Evolutionary conservation across 345 rosid species (phyloP).

Genomic region (Turritis glabra): DNA sequence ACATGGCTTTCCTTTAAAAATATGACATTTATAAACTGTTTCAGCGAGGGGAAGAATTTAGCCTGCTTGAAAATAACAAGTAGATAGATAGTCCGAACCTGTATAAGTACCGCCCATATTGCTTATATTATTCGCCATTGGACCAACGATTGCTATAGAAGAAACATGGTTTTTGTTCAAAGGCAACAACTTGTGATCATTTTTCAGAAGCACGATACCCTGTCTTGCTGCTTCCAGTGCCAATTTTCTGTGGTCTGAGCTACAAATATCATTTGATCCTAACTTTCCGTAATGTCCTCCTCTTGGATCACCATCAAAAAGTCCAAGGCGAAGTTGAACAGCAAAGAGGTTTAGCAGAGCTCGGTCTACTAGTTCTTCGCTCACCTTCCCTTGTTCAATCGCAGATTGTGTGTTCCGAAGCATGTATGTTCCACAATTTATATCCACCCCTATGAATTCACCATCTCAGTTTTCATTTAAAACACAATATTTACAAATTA

Average conservation of each 20-base stretch:
- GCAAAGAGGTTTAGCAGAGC: slow-evolving; percentile 81
- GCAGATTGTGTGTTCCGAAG: slow-evolving; percentile 57
- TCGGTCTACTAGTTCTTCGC: slow-evolving; percentile 61
- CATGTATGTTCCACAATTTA: slow-evolving; percentile 73
- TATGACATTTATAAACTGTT: not conserved
- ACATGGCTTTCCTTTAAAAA: slow-evolving; percentile 67
- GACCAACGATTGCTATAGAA: slow-evolving; percentile 84
- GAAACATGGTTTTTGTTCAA: slow-evolving; percentile 46
- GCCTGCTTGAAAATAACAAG: not conserved
- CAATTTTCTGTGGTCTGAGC: slow-evolving; percentile 56
- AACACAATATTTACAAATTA: not conserved
- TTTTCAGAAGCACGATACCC: slow-evolving; percentile 94
- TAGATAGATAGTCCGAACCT: slow-evolving; percentile 45
- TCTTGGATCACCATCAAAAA: slow-evolving; percentile 79
- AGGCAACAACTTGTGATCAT: slow-evolving; percentile 69
- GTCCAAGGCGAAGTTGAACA: slow-evolving; percentile 85
- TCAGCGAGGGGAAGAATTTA: not conserved
- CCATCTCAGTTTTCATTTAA: slow-evolving; percentile 8
- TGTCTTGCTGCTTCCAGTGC: slow-evolving; percentile 88
- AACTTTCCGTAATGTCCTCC: slow-evolving; percentile 57
- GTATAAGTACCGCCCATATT: slow-evolving; percentile 77
- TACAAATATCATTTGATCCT: slow-evolving; percentile 69
- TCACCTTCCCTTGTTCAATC: slow-evolving; percentile 62
- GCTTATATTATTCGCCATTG: slow-evolving; percentile 59
- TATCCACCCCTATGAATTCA: slow-evolving; percentile 64